Conservation (phyloP, 1,284 basidiomycete species). For the Xerocomus nothofagi region DNA sequence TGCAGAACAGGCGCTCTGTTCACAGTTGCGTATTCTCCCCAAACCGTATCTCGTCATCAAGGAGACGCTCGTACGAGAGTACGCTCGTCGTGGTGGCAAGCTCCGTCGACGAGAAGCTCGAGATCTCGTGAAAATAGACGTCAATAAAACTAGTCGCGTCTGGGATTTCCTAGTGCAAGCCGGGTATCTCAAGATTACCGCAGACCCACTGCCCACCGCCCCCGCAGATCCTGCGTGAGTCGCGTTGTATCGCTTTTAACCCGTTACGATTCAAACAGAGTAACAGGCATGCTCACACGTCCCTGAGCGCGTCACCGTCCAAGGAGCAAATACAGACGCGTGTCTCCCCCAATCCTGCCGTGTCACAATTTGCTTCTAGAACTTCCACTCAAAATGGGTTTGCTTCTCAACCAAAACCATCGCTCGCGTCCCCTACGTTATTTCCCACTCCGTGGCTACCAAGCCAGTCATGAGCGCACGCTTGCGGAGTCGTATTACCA, state of each 20-base stretch:
- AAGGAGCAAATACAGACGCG: conserved; percentile 35
- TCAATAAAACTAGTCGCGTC: conserved; percentile 86
- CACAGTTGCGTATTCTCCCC: conserved; percentile 83
- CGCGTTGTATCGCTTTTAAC: neutral
- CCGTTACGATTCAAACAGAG: neutral
- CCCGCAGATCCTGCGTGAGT: conserved; percentile 25
- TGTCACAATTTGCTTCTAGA: conserved; percentile 25
- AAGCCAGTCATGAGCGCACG: conserved; percentile 11
- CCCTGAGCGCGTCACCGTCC: conserved; percentile 40
- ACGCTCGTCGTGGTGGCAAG: conserved; percentile 84
- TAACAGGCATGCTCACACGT: conserved; percentile 20
- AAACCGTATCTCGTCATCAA: conserved; percentile 93
- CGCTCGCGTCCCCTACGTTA: conserved; percentile 26
- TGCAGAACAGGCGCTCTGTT: conserved; percentile 87
- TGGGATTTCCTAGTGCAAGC: conserved; percentile 87
- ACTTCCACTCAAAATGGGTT: conserved; percentile 21
- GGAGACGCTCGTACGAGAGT: conserved; percentile 88
- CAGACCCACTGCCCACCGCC: conserved; percentile 39
- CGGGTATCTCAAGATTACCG: conserved; percentile 66
- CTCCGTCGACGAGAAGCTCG: conserved; percentile 83
- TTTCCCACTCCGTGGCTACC: conserved; percentile 25
- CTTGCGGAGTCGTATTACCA: neutral
- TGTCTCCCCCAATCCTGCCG: conserved; percentile 30
- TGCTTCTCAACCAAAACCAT: conserved; percentile 19
- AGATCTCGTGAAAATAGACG: conserved; percentile 88